Percentiles rank a stretch among this genome's conserved stretches.
Conservation (phyloP, 2,329 filamentous ascomycete species). For the Purpureocillium takamizusanense region DNA sequence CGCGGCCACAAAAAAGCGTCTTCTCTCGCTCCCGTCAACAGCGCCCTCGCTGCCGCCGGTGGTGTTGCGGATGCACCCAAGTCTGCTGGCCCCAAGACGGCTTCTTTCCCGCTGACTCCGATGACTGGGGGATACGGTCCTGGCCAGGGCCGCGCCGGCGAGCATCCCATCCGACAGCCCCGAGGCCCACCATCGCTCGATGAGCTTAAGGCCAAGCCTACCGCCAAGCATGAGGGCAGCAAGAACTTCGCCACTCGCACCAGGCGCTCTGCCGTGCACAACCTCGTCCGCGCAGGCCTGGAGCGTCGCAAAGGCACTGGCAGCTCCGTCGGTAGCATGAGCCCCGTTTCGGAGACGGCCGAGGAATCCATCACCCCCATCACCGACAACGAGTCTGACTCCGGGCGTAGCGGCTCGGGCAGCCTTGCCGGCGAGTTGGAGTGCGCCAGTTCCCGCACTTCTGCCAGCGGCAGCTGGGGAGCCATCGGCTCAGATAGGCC, state of each 20-base stretch:
- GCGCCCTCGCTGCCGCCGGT: slow-evolving; percentile 32
- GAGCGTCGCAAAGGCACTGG: slow-evolving; percentile 73
- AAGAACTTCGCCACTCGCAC: slow-evolving; percentile 95
- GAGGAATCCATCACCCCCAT: slow-evolving; percentile 58
- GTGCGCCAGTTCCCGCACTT: slow-evolving; percentile 66
- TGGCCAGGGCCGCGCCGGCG: slow-evolving; percentile 84
- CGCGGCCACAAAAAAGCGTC: slow-evolving; percentile 87
- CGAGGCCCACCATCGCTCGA: slow-evolving; percentile 86
- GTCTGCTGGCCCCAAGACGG: slow-evolving; percentile 65
- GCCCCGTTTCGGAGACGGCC: slow-evolving; percentile 75
- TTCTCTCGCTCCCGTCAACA: slow-evolving; percentile 58
- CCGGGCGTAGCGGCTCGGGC: slow-evolving; percentile 63
- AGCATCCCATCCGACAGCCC: slow-evolving; percentile 89
- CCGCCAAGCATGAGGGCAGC: slow-evolving; percentile 88
- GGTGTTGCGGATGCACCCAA: slow-evolving; percentile 37
- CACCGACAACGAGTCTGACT: slow-evolving; percentile 67
- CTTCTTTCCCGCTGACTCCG: slow-evolving; percentile 71
- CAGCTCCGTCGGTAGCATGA: slow-evolving; percentile 68
- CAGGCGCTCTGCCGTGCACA: slow-evolving; percentile 84
- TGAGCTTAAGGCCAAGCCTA: slow-evolving; percentile 82
- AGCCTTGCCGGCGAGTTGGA: slow-evolving; percentile 69
- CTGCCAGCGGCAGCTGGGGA: slow-evolving; percentile 62
- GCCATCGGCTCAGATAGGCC: slow-evolving; percentile 86
- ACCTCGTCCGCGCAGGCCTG: slow-evolving; percentile 80
- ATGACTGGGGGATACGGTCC: slow-evolving; percentile 82